Conservation (phyloP, 257 asterid species). For the Datura wrightii region DNA sequence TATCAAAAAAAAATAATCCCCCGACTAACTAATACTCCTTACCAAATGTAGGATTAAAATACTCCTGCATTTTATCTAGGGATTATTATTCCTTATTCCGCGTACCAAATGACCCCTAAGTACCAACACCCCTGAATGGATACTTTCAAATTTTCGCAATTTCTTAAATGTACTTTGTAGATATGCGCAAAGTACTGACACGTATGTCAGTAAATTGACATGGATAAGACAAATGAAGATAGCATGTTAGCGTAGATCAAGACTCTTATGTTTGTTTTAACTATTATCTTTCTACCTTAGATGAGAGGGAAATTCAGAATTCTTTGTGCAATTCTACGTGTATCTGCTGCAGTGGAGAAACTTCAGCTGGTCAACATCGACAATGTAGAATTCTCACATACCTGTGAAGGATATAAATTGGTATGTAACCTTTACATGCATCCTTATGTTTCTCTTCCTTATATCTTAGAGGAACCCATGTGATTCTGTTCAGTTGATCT, state of each 20-base stretch:
- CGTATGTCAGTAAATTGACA: background rate
- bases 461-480: background rate
- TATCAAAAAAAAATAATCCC: no score
- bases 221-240: background rate
- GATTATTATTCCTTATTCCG: no score
- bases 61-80: no score
- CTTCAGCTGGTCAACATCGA: slow-evolving; percentile 43
- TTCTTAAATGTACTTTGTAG: background rate
- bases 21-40: no score
- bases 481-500: slow-evolving; percentile 14
- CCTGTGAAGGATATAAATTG: slow-evolving; percentile 63
- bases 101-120: background rate
- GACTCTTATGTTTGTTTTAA: background rate
- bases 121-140: background rate
- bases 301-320: slow-evolving; percentile 62
- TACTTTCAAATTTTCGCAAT: background rate
- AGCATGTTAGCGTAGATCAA: background rate
- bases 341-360: slow-evolving; percentile 60
- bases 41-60: no score
- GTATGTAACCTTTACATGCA: slow-evolving; percentile 44
- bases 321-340: slow-evolving; percentile 66
- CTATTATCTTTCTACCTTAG: slow-evolving; percentile 39
- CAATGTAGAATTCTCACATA: slow-evolving; percentile 44
- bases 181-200: background rate
- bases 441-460: slow-evolving; percentile 13